A percentile compares a stretch with the other conserved stretches of the same genome.
Conservation (phyloP, 2,329 filamentous ascomycete genomes). For the Neonectria punicea region DNA sequence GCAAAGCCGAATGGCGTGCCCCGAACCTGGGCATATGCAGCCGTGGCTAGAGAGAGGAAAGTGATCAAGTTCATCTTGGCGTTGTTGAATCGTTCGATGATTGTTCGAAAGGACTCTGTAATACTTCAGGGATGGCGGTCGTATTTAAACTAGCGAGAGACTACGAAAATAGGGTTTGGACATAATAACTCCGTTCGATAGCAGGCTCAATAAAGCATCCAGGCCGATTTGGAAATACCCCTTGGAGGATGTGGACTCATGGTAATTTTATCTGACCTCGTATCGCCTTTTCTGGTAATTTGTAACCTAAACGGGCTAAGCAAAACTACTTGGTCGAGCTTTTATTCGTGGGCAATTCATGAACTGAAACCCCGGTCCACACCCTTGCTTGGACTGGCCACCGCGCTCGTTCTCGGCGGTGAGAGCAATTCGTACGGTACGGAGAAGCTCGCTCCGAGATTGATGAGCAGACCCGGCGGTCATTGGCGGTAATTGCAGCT, state of each 20-base stretch:
- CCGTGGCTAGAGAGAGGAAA: constrained; percentile 5
- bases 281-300: background rate
- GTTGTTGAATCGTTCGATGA: background rate
- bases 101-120: background rate
- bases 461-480: no score
- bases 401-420: background rate
- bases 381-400: background rate
- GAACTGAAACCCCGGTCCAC: background rate
- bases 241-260: constrained; percentile 1
- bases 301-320: background rate
- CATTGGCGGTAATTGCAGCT: no score
- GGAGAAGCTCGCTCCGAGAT: no score
- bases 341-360: constrained; percentile 15
- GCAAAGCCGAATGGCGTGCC: constrained; percentile 54
- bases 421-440: no score
- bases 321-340: background rate
- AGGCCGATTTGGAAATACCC: background rate
- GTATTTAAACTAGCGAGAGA: background rate
- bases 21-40: constrained; percentile 39
- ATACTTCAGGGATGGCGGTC: background rate
- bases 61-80: constrained; percentile 7
- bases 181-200: background rate
- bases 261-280: background rate
- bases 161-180: background rate
- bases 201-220: background rate